Conservation (phyloP, 2,329 filamentous ascomycete species). For the Cordyceps tenuipes region DNA sequence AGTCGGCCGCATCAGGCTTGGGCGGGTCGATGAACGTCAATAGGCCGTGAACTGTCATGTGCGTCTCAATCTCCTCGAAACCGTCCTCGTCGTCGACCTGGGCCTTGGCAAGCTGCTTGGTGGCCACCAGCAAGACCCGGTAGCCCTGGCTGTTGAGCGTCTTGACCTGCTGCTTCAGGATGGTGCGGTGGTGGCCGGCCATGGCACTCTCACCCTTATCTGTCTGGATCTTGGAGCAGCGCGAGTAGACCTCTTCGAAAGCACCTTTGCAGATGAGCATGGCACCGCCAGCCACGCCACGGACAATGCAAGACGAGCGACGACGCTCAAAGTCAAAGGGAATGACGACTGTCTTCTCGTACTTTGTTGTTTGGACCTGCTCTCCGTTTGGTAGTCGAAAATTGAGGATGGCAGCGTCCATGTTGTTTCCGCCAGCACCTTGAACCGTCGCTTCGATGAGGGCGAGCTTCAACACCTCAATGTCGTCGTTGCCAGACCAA, state of each 20-base stretch:
- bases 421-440: slow-evolving; percentile 21
- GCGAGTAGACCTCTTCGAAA: slow-evolving; percentile 21
- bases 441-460: slow-evolving; percentile 20
- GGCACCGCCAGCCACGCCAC: slow-evolving; percentile 16
- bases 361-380: slow-evolving; percentile 15
- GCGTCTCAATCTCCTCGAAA: slow-evolving; percentile 17
- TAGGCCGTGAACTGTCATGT: slow-evolving; percentile 21
- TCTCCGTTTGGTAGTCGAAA: slow-evolving; percentile 13
- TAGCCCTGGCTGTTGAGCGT: slow-evolving; percentile 17
- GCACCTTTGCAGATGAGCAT: slow-evolving; percentile 24
- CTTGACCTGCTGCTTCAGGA: slow-evolving; percentile 13
- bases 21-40: slow-evolving; percentile 22
- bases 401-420: slow-evolving; percentile 19
- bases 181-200: slow-evolving; percentile 13
- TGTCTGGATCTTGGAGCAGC: slow-evolving; percentile 17
- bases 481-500: slow-evolving; percentile 13
- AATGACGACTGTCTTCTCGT: slow-evolving; percentile 18
- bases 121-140: slow-evolving; percentile 19
- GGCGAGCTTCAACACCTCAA: slow-evolving; percentile 19
- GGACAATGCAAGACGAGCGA: slow-evolving; percentile 18
- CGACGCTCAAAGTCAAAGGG: slow-evolving; percentile 22
- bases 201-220: slow-evolving; percentile 14
- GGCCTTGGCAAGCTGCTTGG: slow-evolving; percentile 14
- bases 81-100: slow-evolving; percentile 16
- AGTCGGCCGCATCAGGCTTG: slow-evolving; percentile 21